Evolutionary conservation across 2,329 filamentous ascomycete species (phyloP).

Genomic region (Ceratocystis alfenasii): DNA sequence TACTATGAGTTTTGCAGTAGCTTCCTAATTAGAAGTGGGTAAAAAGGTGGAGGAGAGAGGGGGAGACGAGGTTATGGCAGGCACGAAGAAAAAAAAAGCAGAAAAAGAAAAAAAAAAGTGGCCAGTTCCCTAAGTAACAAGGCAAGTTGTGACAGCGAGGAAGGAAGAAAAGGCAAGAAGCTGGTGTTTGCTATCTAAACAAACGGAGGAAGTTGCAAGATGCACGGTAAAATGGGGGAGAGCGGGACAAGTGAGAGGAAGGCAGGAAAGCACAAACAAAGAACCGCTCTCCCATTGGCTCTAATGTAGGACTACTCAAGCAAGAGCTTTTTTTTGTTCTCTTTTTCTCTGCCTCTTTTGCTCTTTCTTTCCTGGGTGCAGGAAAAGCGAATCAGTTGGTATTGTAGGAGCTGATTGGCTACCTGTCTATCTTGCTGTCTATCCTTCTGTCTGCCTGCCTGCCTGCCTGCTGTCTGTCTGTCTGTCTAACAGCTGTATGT

Average conservation of each 20-base stretch:
- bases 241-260: background rate
- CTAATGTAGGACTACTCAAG: background rate
- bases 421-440: background rate
- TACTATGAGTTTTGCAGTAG: constrained; percentile 8
- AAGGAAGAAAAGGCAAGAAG: background rate
- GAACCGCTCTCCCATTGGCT: background rate
- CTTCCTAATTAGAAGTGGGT: constrained; percentile 8
- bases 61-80: constrained; percentile 2
- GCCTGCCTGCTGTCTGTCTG: too few relatives aligned
- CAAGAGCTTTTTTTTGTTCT: background rate
- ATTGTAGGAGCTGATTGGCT: background rate
- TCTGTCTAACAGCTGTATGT: background rate
- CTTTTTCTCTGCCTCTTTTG: background rate
- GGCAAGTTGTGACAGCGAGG: background rate
- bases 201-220: constrained; percentile 12
- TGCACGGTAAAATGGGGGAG: background rate
- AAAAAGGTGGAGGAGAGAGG: constrained; percentile 2
- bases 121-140: constrained; percentile 20
- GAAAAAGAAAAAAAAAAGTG: constrained; percentile 9
- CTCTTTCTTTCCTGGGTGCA: background rate
- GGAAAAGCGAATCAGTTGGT: too few relatives aligned
- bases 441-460: too few relatives aligned
- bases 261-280: background rate
- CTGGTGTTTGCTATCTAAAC: background rate
- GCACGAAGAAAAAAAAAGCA: background rate